These are phyloP conservation scores for Apiospora marii DNA, from an alignment of 2,329 filamentous ascomycete species.

Conservation along the genomic window DNA sequence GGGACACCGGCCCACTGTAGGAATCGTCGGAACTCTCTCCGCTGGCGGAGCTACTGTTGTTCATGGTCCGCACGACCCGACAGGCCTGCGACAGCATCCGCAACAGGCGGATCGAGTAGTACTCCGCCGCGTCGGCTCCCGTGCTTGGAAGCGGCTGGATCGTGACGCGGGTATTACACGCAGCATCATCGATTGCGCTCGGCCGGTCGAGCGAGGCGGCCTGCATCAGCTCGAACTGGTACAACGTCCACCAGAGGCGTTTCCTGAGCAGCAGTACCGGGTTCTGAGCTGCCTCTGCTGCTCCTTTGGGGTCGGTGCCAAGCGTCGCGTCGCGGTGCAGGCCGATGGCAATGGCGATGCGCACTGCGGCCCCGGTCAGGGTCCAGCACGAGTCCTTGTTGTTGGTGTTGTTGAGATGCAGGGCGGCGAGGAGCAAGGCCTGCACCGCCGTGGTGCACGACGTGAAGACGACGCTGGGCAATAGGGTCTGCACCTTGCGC, in stretches of 20 bases:
- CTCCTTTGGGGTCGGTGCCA: no score
- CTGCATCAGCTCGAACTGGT: slow-evolving; percentile 48
- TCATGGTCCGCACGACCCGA: slow-evolving; percentile 43
- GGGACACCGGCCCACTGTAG: slow-evolving; percentile 47
- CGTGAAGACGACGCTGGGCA: slow-evolving; percentile 51
- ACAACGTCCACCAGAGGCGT: slow-evolving; percentile 45
- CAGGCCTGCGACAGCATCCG: slow-evolving; percentile 47
- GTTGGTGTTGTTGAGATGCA: slow-evolving; percentile 54
- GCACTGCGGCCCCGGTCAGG: slow-evolving; percentile 50
- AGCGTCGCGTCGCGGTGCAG: slow-evolving; percentile 47
- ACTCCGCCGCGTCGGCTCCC: slow-evolving; percentile 17
- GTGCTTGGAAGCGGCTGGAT: not conserved
- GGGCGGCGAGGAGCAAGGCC: slow-evolving; percentile 49
- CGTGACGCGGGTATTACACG: slow-evolving; percentile 44
- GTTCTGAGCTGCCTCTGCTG: slow-evolving; percentile 38
- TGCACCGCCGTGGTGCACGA: slow-evolving; percentile 51
- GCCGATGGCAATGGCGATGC: slow-evolving; percentile 53
- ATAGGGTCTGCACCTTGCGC: slow-evolving; percentile 47
- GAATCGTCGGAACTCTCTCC: slow-evolving; percentile 39
- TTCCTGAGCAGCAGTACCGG: slow-evolving; percentile 40
- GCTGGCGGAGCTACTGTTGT: slow-evolving; percentile 23
- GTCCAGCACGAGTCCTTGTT: slow-evolving; percentile 51
- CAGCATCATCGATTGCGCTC: slow-evolving; percentile 49
- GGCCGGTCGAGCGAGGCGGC: slow-evolving; percentile 53
- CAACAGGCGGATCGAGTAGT: slow-evolving; percentile 46